phyloP scores from a whole-genome alignment of 345 rosid genomes.

The Camelina neglecta region DNA sequence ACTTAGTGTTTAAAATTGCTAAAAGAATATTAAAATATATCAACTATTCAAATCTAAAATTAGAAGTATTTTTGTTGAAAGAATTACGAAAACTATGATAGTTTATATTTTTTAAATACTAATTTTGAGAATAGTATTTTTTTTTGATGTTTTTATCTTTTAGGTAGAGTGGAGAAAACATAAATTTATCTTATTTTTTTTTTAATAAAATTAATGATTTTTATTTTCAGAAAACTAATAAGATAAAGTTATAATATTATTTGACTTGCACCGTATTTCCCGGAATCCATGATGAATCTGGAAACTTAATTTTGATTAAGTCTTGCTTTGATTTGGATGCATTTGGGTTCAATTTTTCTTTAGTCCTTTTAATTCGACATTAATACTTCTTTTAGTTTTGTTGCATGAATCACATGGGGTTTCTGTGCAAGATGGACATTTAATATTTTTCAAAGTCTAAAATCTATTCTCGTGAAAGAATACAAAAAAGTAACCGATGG shows the following conservation, averaged over 20 bases:
- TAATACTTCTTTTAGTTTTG: not conserved
- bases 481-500: not conserved
- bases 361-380: not conserved
- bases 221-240: not conserved
- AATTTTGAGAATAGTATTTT: too few species aligned
- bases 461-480: not conserved
- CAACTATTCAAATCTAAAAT: not conserved
- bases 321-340: not conserved
- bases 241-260: not conserved
- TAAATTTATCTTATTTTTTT: not conserved
- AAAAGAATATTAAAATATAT: not conserved
- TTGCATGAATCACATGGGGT: conserved; percentile 16
- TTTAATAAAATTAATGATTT: not conserved
- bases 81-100: not conserved
- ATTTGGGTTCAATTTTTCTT: not conserved
- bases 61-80: not conserved
- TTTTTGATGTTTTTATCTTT: too few species aligned
- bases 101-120: not conserved
- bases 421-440: not conserved
- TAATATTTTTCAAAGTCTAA: not conserved
- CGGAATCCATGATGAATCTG: not conserved
- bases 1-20: not conserved
- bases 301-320: not conserved
- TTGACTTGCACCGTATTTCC: not conserved
- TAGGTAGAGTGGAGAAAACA: not conserved